Percentiles rank a stretch among this genome's conserved stretches.
These are phyloP conservation scores for Globisporangium sylvaticum DNA, from an alignment of 352 stramenopile genomes.

Conservation along the genomic window DNA sequence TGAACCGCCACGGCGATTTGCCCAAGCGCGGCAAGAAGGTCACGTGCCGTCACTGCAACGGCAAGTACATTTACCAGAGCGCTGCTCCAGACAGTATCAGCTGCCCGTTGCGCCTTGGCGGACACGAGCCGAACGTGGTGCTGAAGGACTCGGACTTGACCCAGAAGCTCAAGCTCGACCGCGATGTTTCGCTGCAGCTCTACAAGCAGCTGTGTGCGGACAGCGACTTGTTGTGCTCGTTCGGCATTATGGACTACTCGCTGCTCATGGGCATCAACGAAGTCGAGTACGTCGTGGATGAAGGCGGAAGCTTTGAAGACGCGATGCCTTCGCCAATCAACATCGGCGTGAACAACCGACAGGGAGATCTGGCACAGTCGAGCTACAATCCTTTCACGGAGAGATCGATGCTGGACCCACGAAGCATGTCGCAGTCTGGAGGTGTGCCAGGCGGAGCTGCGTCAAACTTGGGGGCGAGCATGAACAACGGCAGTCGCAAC, in stretches of 20 bases:
- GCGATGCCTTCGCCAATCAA: constrained; percentile 22
- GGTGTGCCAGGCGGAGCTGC: neutral
- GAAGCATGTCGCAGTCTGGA: constrained; percentile 20
- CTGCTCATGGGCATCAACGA: constrained; percentile 89
- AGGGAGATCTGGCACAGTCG: constrained; percentile 11
- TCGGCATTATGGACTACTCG: constrained; percentile 92
- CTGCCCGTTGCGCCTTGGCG: constrained; percentile 66
- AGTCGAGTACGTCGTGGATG: constrained; percentile 85
- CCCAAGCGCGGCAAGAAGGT: constrained; percentile 86
- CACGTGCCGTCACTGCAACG: constrained; percentile 87
- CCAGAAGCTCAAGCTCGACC: constrained; percentile 85
- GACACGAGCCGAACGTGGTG: constrained; percentile 87
- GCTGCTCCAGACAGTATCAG: constrained; percentile 61
- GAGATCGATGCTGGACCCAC: constrained; percentile 61
- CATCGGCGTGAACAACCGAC: constrained; percentile 21
- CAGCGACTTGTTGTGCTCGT: constrained; percentile 75
- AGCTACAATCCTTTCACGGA: constrained; percentile 65
- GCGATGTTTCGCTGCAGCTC: constrained; percentile 57
- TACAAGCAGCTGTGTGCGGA: constrained; percentile 82
- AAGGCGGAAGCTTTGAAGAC: constrained; percentile 39
- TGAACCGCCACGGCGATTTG: constrained; percentile 78
- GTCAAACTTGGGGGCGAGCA: neutral
- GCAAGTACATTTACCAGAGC: constrained; percentile 78
- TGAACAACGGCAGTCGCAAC: neutral
- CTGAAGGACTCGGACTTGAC: constrained; percentile 88